Evolutionary conservation across 768 basidiomycete genomes (phyloP).

Genomic region (Cystofilobasidium macerans): DNA sequence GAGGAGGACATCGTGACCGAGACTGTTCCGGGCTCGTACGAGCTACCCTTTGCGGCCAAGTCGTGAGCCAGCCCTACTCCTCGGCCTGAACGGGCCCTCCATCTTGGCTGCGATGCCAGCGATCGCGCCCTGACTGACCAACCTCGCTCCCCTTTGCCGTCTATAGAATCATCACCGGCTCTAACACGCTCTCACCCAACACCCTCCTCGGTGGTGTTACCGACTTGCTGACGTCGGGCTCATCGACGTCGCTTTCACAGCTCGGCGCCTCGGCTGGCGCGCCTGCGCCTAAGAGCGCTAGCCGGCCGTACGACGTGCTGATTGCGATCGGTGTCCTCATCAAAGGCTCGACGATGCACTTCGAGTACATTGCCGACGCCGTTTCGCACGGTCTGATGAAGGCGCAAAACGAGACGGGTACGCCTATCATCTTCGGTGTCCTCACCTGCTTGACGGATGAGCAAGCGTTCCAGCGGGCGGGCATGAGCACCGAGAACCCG

Average conservation of each 20-base stretch:
- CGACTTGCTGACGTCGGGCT: constrained; percentile 43
- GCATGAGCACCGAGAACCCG: constrained; percentile 55
- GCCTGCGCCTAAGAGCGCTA: constrained; percentile 38
- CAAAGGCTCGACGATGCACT: constrained; percentile 97
- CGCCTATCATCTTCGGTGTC: constrained; percentile 93
- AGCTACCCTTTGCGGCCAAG: constrained; percentile 74
- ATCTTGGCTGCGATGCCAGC: background rate
- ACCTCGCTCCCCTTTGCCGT: background rate
- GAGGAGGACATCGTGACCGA: constrained; percentile 79
- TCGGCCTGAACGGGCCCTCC: background rate
- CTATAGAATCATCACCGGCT: constrained; percentile 70
- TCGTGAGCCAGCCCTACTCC: constrained; percentile 44
- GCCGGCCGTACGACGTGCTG: constrained; percentile 73
- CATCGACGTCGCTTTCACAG: constrained; percentile 41
- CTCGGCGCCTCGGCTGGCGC: constrained; percentile 30
- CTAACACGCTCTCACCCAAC: constrained; percentile 45
- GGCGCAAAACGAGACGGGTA: constrained; percentile 82
- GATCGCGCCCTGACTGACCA: background rate
- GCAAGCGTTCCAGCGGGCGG: constrained; percentile 90
- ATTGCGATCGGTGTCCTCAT: constrained; percentile 97
- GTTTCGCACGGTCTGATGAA: constrained; percentile 91
- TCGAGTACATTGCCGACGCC: constrained; percentile 94
- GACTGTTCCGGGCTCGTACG: constrained; percentile 88
- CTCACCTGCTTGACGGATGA: constrained; percentile 84
- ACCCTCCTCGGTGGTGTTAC: constrained; percentile 39